Conservation (phyloP, 2,329 filamentous ascomycete genomes). For the Beauveria varroae region DNA sequence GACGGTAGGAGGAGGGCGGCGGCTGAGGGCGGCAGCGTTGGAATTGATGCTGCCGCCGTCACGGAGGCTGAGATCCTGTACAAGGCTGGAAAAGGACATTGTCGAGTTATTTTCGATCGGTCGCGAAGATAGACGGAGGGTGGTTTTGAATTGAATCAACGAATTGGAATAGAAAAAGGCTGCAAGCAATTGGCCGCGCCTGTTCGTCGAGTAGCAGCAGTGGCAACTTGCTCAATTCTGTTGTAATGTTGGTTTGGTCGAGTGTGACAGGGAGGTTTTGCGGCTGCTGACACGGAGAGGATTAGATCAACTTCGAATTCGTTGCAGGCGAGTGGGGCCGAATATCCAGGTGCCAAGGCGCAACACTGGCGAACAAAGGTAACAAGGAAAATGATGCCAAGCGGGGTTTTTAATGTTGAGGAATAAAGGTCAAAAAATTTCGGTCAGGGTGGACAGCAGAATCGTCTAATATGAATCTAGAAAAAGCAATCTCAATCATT, state of each 20-base stretch:
- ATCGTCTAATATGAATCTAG: neutral
- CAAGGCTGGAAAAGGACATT: constrained; percentile 63
- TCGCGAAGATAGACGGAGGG: neutral
- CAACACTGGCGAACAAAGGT: neutral
- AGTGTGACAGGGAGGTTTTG: neutral
- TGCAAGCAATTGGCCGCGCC: neutral
- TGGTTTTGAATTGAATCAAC: neutral
- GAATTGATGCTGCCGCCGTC: constrained; percentile 37
- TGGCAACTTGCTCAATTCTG: neutral
- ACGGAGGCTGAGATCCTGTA: constrained; percentile 56
- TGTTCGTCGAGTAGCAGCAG: neutral
- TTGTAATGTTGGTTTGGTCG: neutral
- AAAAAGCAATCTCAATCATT: neutral
- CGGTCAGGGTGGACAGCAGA: neutral
- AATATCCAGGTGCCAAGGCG: neutral
- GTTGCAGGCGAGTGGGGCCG: constrained; percentile 4
- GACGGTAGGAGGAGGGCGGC: constrained; percentile 33
- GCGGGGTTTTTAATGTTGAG: neutral
- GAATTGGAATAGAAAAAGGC: neutral
- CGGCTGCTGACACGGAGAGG: neutral
- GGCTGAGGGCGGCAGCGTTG: constrained; percentile 24
- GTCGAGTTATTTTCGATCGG: constrained; percentile 7
- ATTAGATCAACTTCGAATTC: constrained; percentile 6
- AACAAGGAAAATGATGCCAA: neutral
- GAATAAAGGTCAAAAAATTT: neutral